A percentile compares a stretch with the other conserved stretches of the same genome.
Evolutionary conservation across 108 stramenopile species (phyloP).

Genomic region (Cyclotella choctawhatcheeana): DNA sequence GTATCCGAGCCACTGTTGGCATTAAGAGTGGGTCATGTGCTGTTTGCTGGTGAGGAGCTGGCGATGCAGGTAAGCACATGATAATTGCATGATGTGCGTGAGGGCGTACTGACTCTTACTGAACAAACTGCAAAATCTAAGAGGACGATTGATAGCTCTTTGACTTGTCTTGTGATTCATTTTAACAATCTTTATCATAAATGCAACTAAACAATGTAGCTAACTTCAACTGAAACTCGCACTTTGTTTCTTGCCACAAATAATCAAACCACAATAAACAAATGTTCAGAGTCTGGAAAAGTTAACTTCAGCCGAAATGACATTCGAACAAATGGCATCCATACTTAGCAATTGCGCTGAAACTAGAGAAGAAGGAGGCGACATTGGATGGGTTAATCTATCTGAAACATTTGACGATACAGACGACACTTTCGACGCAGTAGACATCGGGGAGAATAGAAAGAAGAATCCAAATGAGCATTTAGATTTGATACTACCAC

Average conservation of each 20-base stretch:
- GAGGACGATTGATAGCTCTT: no score
- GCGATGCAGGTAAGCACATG: conserved; percentile 42
- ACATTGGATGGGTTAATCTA: conserved; percentile 62
- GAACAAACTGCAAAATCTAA: no score
- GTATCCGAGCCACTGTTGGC: conserved; percentile 72
- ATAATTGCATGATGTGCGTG: no score
- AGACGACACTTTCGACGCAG: background rate
- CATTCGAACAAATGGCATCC: conserved; percentile 60
- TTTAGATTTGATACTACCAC: conserved; percentile 67
- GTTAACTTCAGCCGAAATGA: conserved; percentile 50
- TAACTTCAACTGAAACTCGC: background rate
- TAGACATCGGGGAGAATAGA: background rate
- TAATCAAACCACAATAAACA: background rate
- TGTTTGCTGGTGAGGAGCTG: conserved; percentile 59
- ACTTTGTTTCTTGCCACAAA: no score
- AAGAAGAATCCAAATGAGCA: conserved; percentile 63
- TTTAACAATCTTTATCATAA: no score
- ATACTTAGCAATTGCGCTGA: conserved; percentile 56
- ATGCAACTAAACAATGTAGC: no score
- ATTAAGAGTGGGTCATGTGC: conserved; percentile 66
- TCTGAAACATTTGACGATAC: conserved; percentile 27
- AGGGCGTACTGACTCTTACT: no score
- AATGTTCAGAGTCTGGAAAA: conserved; percentile 28
- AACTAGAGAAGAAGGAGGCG: conserved; percentile 58
- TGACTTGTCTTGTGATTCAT: no score